phyloP scores from a whole-genome alignment of 345 rosid genomes.

The Euphorbia peplus region DNA sequence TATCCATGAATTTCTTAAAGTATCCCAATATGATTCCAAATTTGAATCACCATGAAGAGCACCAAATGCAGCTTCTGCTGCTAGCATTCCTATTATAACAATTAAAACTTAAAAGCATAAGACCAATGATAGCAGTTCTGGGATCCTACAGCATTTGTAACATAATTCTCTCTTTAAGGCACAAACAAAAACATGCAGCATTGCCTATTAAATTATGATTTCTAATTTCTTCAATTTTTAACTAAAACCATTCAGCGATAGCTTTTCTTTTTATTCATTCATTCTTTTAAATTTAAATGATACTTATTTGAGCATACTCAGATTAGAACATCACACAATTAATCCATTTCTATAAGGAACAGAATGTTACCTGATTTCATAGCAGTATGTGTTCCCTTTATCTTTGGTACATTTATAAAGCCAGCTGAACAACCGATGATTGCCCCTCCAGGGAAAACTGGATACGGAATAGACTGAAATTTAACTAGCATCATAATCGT shows the following conservation, averaged over 20 bases:
- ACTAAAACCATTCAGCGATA: not conserved
- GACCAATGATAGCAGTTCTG: not conserved
- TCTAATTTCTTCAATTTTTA: not conserved
- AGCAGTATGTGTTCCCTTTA: constrained; percentile 98
- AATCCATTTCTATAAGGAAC: not conserved
- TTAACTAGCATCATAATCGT: constrained; percentile 74
- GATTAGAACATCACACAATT: not conserved
- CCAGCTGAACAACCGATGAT: constrained; percentile 97
- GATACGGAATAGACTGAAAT: constrained; percentile 99
- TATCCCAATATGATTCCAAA: constrained; percentile 74
- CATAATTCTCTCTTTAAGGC: not conserved
- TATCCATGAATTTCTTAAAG: constrained; percentile 72
- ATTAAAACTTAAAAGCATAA: constrained; percentile 4
- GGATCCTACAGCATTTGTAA: not conserved
- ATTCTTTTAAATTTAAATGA: not conserved
- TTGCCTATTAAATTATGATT: not conserved
- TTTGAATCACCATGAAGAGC: constrained; percentile 49
- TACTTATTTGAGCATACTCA: not conserved
- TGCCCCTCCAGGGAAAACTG: constrained; percentile 98
- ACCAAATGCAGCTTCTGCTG: constrained; percentile 87
- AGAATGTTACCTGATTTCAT: constrained; percentile 79
- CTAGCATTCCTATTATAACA: constrained; percentile 74
- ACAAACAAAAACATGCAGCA: not conserved
- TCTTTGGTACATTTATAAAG: constrained; percentile 91
- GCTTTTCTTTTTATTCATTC: not conserved